Evolutionary conservation across 2,329 filamentous ascomycete species (phyloP).

Genomic region (Colletotrichum orbiculare): DNA sequence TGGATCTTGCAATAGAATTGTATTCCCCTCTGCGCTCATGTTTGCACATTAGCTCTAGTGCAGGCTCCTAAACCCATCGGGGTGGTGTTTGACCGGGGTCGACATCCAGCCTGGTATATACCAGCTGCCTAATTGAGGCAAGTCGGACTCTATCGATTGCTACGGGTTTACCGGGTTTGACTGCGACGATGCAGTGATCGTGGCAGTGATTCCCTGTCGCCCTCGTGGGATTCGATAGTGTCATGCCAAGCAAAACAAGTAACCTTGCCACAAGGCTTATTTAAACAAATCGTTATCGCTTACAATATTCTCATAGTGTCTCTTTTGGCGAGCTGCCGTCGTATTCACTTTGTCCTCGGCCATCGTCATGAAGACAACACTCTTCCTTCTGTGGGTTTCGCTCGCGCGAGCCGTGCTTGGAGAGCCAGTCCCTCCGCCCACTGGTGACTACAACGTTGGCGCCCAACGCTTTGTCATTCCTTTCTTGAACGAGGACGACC

Average conservation of each 20-base stretch:
- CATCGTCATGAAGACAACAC: not conserved
- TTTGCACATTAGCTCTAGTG: too few species aligned
- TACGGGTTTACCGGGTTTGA: not conserved
- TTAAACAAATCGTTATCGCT: not conserved
- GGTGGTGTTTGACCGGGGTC: not conserved
- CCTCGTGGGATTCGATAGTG: not conserved
- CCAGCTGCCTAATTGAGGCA: constrained; percentile 17
- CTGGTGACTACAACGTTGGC: constrained; percentile 34
- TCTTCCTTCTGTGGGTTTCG: not conserved
- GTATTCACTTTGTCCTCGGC: fast-evolving
- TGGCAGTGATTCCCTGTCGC: not conserved
- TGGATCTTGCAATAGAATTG: too few species aligned
- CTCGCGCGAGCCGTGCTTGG: not conserved
- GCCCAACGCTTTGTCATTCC: constrained; percentile 27
- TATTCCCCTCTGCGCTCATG: too few species aligned
- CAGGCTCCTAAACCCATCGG: too few species aligned
- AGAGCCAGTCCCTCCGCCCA: constrained; percentile 12
- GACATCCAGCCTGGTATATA: not conserved
- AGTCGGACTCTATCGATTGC: not conserved
- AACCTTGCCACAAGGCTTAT: not conserved
- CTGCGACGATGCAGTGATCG: not conserved
- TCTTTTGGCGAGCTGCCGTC: too few species aligned
- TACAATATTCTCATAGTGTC: fast-evolving
- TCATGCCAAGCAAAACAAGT: not conserved
- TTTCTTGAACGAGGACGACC: constrained; percentile 12